Base-by-base conservation (phyloP, 2,329 filamentous ascomycete genomes). In the Madurella mycetomatis region DNA sequence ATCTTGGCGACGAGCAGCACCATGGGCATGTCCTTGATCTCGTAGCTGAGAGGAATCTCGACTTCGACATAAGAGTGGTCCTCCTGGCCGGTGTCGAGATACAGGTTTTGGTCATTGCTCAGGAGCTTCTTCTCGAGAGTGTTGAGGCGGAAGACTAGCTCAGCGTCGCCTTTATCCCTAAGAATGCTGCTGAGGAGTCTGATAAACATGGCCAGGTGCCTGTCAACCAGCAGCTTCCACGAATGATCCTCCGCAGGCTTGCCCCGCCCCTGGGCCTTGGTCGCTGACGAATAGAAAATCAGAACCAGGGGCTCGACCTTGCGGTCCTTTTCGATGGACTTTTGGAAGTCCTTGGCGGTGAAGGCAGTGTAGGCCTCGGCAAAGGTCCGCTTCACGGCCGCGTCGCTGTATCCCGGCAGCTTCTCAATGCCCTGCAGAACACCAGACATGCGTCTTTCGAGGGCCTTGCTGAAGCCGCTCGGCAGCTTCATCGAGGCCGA, bases 21-120 rank as follows among this genome's bases (percentile, higher is more conserved):
- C 72, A 96, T 81, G 39, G 86, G 86, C 94, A 99, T 99, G 68
- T 99, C 94, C 72, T 94, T 96, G 67, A 97, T 87, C 70, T 96
- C 90, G 70, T 96, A 90, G 66, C 85, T 94, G 54, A 95, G 76
- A 11, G 92, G 91, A 2, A 91, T 83, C 53, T 88, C 80, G 18
- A 92, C 88, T 69, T 96, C 92, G 59, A 94, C 80, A 9, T 86
- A 88, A 46, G 82, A 82, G 37, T 84, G 84, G 78, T 63, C 76
- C 51, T 81, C 78, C 64, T 82, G 80, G 46, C 78, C 78, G 47
- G 80, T 78, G 61, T 81, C 79, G 16, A 85, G 78, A 45, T 84
- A 83, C 49, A 99, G 78, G 67, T 97, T 91, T 70, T 96, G 90
- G 65, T 97, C 92, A 69, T 96, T 94, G 49, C 90, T 88, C 60